Evolutionary conservation across 768 basidiomycete genomes (phyloP), one percentile per base, ranked within the genome.

Genomic region (Cystofilobasidium bisporidii): DNA sequence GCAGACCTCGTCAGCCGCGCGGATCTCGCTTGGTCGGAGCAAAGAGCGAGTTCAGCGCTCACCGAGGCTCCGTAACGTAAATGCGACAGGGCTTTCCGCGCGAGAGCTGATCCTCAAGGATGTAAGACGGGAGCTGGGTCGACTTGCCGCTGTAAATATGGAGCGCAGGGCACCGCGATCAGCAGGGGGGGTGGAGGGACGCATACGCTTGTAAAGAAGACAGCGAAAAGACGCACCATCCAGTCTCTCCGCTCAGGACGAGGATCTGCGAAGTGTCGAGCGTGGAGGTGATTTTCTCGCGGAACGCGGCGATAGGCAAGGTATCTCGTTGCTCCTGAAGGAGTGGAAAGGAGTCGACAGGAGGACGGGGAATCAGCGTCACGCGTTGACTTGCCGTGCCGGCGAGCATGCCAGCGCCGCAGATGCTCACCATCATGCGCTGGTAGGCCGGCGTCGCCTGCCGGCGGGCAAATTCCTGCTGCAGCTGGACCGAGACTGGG

Each of bases 71-170:
- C 6, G 94, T 97, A 71, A 91, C 94, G 73, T 85, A 91, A 72
- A 99, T 88, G 76, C 87, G 94, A 81, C 91, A 94, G 63, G 82
- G 82, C 72, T 81, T 83, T 30, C 93, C 96, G 69, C 81, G 82
- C 6, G 86, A 83, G 26, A 97, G 82, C 63, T 87, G 84, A 73
- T 93, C 86, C 76, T 99, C 94, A 14, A 99, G 82, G 71, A 98
- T 87, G 78, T 92, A 98, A 0, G 87, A 82, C 4, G 94, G 94
- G 4, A 97, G 84, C 79, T 98, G 94, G 0, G 94, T 98, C 2
- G 92, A 96, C 79, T 99, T 99, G 12, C 94, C 94, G 73, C 91
- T 92, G 71, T 36, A 61, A 18, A 62, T 2, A 11, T 26, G 2
- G 61, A 45, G 40, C 36, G 36, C 36, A 36, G 36, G 14, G n/a